These are phyloP conservation scores for Saccharomyces mikatae DNA, from an alignment of 805 yeast genomes.

Conservation along the genomic window DNA sequence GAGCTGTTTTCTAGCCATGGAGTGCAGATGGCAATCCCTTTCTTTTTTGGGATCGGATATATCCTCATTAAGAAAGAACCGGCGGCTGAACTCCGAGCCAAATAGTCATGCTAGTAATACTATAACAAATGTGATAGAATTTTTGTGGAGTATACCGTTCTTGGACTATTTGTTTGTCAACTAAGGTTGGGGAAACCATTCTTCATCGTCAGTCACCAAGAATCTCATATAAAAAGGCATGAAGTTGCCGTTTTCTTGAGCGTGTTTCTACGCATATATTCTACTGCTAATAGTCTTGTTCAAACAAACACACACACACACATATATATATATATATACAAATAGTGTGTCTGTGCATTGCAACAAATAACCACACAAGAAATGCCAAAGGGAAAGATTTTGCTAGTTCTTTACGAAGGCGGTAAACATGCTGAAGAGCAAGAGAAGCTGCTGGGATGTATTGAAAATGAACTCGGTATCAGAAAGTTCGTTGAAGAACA, in stretches of 20 bases:
- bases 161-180: neutral
- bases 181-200: neutral
- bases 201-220: neutral
- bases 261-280: too few species aligned
- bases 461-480: conserved; percentile 70
- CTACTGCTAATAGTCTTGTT: too few species aligned
- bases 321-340: neutral
- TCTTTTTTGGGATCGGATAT: neutral
- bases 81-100: neutral
- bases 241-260: neutral
- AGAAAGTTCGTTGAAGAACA: conserved; percentile 52
- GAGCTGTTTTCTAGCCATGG: too few species aligned
- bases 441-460: conserved; percentile 55
- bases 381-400: conserved; percentile 32
- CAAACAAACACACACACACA: too few species aligned
- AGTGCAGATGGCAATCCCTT: too few species aligned
- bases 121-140: neutral
- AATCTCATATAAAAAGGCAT: neutral
- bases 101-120: neutral
- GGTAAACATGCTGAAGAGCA: conserved; percentile 53
- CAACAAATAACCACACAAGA: too few species aligned
- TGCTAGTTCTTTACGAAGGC: conserved; percentile 53
- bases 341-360: too few species aligned
- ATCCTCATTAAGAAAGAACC: neutral
- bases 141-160: neutral